Base-by-base conservation (phyloP, 176 grass and related monocot species). In the Carex scoparia region DNA sequence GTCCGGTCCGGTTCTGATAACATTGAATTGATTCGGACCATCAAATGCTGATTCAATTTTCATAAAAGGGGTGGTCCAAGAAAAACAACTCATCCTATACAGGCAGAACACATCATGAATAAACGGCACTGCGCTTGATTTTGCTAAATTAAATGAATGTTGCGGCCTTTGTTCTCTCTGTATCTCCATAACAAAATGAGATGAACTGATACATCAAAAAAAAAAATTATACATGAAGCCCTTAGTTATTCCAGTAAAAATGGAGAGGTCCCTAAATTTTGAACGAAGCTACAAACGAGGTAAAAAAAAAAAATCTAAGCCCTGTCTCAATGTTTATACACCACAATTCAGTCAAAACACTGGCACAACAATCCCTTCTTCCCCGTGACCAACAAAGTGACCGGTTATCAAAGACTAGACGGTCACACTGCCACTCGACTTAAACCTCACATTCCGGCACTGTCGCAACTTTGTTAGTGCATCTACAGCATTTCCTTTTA, bases 401-500 rank as follows among this genome's bases (percentile, higher is more conserved):
- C 35, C 54, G 63, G n/a, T 23, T 35, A 80, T 46, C 60, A 44
- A 30, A 65, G 13, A 44, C 18, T 75, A 93, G 55, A 81, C 59
- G 81, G 86, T 71, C 85, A 76, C 85, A 87, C 85, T 86, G 84
- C 46, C 27, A 16, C 68, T 81, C 37, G 86, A 81, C 27, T 67
- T 49, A 89, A 95, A 95, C 81, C 85, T 94, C 71, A 94, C 93
- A 81, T 79, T 87, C 83, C 88, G 93, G 89, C 93, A 92, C 79
- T 84, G 88, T 87, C 85, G 90, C 88, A 99, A 89, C 84, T 95
- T 99, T 40, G 30, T 10, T 27, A 92, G 69, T 67, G 93, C 93
- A 9, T 94, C 91, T 88, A 88, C 89, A n/a, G 79, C 31, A 71
- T 90, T 95, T 31, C 90, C 93, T 60, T 85, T 89, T 38, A 92